phyloP scores from a whole-genome alignment of 2,329 filamentous ascomycete genomes.

The Aspergillus fumigatiaffinis region DNA sequence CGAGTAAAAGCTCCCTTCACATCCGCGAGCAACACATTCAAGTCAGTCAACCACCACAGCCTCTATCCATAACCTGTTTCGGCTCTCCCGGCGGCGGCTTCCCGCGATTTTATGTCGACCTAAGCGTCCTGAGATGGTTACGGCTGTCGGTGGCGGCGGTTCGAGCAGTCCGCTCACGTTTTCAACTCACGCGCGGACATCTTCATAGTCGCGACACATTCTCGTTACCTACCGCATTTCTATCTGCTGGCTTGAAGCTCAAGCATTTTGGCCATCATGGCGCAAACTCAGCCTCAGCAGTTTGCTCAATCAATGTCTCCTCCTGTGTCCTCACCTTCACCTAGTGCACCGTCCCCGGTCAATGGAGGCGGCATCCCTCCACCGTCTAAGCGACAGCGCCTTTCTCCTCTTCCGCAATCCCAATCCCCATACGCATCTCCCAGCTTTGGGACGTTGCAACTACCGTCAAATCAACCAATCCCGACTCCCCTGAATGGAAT shows the following conservation, averaged over 20 bases:
- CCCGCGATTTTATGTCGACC: conserved; percentile 15
- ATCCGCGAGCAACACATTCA: conserved; percentile 12
- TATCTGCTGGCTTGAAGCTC: conserved; percentile 10
- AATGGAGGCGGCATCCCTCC: conserved; percentile 54
- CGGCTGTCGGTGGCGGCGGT: conserved; percentile 31
- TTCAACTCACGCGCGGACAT: conserved; percentile 29
- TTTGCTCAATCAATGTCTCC: conserved; percentile 58
- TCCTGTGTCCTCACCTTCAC: conserved; percentile 59
- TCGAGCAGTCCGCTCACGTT: conserved; percentile 38
- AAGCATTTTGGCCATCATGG: conserved; percentile 44
- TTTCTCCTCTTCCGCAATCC: conserved; percentile 66
- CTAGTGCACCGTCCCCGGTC: conserved; percentile 52
- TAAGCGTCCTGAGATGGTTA: conserved; percentile 35
- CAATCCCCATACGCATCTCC: conserved; percentile 61
- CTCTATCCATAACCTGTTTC: conserved; percentile 5
- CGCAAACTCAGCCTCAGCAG: conserved; percentile 56
- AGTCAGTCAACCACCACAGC: conserved; percentile 12
- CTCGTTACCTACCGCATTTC: conserved; percentile 16
- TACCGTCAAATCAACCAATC: conserved; percentile 29
- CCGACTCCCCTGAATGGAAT: conserved; percentile 31
- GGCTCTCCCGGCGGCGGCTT: neutral
- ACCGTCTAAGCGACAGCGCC: conserved; percentile 67
- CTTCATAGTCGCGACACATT: conserved; percentile 18
- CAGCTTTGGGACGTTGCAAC: conserved; percentile 50
- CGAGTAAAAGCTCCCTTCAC: conserved; percentile 19